Evolutionary conservation across 202 grass and related monocot genomes (phyloP), one percentile per base, ranked within the genome.

Genomic region (Musa balbisiana): DNA sequence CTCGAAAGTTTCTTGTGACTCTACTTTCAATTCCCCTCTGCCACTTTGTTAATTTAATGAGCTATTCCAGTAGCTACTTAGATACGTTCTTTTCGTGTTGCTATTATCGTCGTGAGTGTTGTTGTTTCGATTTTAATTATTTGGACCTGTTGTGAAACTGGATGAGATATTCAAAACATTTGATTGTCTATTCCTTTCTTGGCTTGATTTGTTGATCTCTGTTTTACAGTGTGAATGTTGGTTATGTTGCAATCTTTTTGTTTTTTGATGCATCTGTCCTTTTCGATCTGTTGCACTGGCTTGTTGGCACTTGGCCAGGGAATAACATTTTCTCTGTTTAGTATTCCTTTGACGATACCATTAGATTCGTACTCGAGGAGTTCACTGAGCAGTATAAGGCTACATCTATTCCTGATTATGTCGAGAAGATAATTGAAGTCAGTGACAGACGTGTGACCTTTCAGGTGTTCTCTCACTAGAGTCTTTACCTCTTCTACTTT

Each of bases 341-440:
- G 33, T 43, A 43, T 43, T 43, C 33, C 56, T 84, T 87, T 92
- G 78, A 96, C 84, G 80, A 58, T 49, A 71, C 69, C 55, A 59
- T 56, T 87, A 96, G 96, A 92, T 96, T 96, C 81, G 96, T 99
- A 22, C 87, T 96, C 73, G 96, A 99, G 53, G 96, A 99, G 77
- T 99, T 99, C 73, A 96, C 91, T 55, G 87, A 90, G 80, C 96
- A 99, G 78, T 99, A 96, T 73, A 92, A 99, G 83, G 96, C 96
- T 16, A 99, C 96, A 52, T 96, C 96, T 49, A 89, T 91, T 79
- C 91, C 96, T 10, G 96, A 99, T 92, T 99, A 96, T 15, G 84
- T 99, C 77, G 92, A 91, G n/a, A 99, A 99, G 83, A 91, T 96
- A 84, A 92, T 99, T 77, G 85, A 96, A 24, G 89, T 96, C 20